Evolutionary conservation across 2,329 filamentous ascomycete genomes (phyloP).

Genomic region (Alternaria angustiovoidea): DNA sequence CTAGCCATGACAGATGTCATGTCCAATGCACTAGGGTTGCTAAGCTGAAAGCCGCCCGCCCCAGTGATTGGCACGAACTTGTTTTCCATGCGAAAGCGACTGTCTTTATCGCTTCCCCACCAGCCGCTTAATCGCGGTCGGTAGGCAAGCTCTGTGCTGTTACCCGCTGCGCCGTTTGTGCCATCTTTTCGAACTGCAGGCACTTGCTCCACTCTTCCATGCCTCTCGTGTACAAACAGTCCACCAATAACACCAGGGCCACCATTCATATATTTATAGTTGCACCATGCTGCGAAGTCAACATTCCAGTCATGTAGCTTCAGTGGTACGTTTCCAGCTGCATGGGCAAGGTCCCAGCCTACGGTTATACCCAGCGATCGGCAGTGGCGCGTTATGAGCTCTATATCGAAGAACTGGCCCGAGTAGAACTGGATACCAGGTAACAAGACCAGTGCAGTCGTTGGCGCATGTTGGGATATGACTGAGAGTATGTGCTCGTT

Average conservation of each 20-base stretch:
- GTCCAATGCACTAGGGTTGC: slow-evolving; percentile 82
- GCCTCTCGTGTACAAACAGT: slow-evolving; percentile 79
- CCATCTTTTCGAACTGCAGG: slow-evolving; percentile 3
- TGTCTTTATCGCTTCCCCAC: slow-evolving; percentile 83
- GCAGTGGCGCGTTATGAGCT: slow-evolving; percentile 79
- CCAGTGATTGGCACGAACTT: slow-evolving; percentile 78
- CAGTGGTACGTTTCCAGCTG: slow-evolving; percentile 82
- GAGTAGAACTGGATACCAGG: slow-evolving; percentile 93
- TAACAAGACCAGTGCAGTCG: slow-evolving; percentile 78
- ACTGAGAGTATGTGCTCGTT: slow-evolving; percentile 75
- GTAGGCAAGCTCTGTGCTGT: slow-evolving; percentile 56
- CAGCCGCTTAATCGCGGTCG: slow-evolving; percentile 77
- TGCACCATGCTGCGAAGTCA: slow-evolving; percentile 93
- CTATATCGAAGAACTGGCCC: slow-evolving; percentile 86
- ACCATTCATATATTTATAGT: slow-evolving; percentile 92
- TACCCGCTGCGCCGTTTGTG: slow-evolving; percentile 39
- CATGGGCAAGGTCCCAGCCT: slow-evolving; percentile 90
- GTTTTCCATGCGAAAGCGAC: slow-evolving; percentile 85
- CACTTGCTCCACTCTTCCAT: slow-evolving; percentile 64
- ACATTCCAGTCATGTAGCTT: slow-evolving; percentile 87
- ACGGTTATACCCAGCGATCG: slow-evolving; percentile 74
- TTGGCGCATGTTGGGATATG: slow-evolving; percentile 77
- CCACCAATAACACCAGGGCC: slow-evolving; percentile 84
- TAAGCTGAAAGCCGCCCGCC: slow-evolving; percentile 83
- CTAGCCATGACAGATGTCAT: slow-evolving; percentile 77